A percentile compares a stretch with the other conserved stretches of the same genome.
Evolutionary conservation across 169 alveolate species (phyloP).

Genomic region (Plasmodium adleri): DNA sequence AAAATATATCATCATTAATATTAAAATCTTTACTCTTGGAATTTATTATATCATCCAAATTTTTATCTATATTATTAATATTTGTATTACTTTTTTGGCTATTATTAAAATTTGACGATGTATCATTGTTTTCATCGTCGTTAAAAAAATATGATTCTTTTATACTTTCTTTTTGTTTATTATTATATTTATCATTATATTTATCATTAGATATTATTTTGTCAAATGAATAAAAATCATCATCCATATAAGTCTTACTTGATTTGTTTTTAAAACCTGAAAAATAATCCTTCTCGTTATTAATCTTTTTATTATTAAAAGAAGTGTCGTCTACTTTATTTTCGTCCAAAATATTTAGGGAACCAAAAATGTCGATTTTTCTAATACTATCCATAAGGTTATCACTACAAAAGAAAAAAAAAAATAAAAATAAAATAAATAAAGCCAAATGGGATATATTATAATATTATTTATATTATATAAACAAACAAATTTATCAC

Average conservation of each 20-base stretch:
- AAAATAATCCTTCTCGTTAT: conserved; percentile 9
- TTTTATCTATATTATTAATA: not conserved
- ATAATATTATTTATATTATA: not conserved
- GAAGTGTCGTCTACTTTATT: conserved; percentile 7
- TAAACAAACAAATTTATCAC: not conserved
- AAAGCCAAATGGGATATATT: too few species aligned
- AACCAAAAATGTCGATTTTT: conserved; percentile 39
- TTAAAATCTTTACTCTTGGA: not conserved
- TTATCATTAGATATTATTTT: not conserved
- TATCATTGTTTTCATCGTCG: conserved; percentile 12
- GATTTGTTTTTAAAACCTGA: not conserved
- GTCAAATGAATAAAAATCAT: conserved; percentile 26
- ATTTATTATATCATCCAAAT: too few species aligned
- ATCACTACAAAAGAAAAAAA: conserved; percentile 2
- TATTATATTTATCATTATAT: not conserved
- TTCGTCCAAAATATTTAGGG: conserved; percentile 46
- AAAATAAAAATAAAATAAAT: not conserved
- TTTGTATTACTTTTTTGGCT: not conserved
- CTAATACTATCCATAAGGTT: not conserved
- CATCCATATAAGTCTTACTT: conserved; percentile 17
- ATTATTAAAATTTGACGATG: not conserved
- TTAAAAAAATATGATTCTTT: conserved; percentile 56
- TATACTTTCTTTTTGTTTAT: not conserved
- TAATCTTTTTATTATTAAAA: conserved; percentile 19
- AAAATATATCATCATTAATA: not conserved